These are phyloP conservation scores for Pseudevernia furfuracea DNA, from an alignment of 495 filamentous ascomycete species.

Conservation along the genomic window DNA sequence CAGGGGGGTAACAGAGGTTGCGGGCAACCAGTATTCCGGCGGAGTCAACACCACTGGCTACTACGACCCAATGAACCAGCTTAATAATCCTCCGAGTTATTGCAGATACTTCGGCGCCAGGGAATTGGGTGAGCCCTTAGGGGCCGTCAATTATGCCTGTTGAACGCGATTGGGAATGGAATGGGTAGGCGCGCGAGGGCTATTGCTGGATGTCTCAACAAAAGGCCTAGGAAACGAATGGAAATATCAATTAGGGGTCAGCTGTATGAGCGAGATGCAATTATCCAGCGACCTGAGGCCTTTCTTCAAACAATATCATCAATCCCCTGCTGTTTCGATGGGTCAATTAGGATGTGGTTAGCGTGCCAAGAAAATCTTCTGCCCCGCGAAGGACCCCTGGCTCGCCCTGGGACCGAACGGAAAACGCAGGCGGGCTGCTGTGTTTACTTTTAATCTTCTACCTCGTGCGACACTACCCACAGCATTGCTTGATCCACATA, in stretches of 20 bases:
- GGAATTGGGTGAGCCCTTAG: background rate
- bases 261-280: background rate
- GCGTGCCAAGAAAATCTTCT: constrained; percentile 17
- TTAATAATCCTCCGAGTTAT: background rate
- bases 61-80: constrained; percentile 1
- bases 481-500: background rate
- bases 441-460: constrained; percentile 7
- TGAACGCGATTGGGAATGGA: background rate
- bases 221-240: background rate
- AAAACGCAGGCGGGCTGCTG: constrained; percentile 5
- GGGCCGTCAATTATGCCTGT: background rate
- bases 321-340: constrained; percentile 17
- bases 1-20: constrained; percentile 5
- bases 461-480: background rate
- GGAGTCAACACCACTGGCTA: background rate
- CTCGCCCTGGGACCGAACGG: too few relatives aligned
- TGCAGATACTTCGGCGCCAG: background rate
- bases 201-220: constrained; percentile 1
- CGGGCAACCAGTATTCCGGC: constrained; percentile 8
- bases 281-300: constrained; percentile 5
- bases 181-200: constrained; percentile 7
- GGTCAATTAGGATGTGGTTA: constrained; percentile 11
- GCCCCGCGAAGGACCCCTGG: constrained; percentile 15
- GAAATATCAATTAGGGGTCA: background rate
- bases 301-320: constrained; percentile 6